Evolutionary conservation across 2,329 filamentous ascomycete species (phyloP), one percentile per base, ranked within the genome.

Genomic region (Cladosporium phlei): DNA sequence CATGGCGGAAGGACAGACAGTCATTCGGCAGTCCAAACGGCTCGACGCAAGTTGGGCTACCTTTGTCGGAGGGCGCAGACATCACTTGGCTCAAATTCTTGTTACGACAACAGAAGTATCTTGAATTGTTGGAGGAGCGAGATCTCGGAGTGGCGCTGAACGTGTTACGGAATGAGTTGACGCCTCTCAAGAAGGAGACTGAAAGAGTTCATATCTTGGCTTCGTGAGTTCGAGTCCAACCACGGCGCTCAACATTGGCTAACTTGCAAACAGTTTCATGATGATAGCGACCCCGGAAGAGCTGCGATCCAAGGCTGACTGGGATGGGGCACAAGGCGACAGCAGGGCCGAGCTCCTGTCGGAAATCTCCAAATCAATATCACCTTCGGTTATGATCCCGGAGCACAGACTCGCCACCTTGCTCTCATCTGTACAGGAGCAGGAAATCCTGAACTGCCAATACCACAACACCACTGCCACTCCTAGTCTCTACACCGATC

Each of bases 301-400:
- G 56, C 70, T 97, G 29, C 86, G 82, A 65, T 63, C 68, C 4
- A 86, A 86, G 66, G 86, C 90, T 1, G 77, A 80, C 8, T 97
- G 91, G 90, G 88, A 95, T 63, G 89, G 88, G 11, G 84, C 88
- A 1, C 69, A 77, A 33, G 88, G 86, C 32, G 70, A 80, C 47
- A 95, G 89, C 32, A 81, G 91, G 52, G 80, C 81, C 53, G 71
- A 75, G 12, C 69, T 97, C 3, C 76, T 97, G 16, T 88, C 86
- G 1, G 81, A 93, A 50, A 71, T 97, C 25, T 95, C 90, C 19
- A 88, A 78, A 72, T 95, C 82, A 47, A 95, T 98, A 64, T 95
- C 93, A 1, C 91, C 93, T 0, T 93, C 89, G 3, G 87, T 95
- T 34, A 97, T 98, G 90, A 85, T 98, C 46, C 93, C 93, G 1